Evolutionary conservation across 116 monocot genomes (phyloP).

Genomic region (Dioscorea cayenensis): DNA sequence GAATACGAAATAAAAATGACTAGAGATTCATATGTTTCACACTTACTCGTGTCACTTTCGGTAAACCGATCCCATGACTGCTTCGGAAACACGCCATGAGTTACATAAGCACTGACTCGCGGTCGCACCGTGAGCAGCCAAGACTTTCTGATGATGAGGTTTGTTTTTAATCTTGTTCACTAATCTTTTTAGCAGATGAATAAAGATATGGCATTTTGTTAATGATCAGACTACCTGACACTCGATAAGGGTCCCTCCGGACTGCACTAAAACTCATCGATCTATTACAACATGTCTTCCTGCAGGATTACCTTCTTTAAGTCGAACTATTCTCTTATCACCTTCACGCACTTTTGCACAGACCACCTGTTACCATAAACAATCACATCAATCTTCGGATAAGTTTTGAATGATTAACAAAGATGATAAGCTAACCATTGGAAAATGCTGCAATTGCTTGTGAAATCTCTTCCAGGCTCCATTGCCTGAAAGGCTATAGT

Average conservation of each 20-base stretch:
- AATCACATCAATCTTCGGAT: neutral
- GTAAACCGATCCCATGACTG: slow-evolving; percentile 71
- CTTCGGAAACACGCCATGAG: slow-evolving; percentile 88
- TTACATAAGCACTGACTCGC: slow-evolving; percentile 92
- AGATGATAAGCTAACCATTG: slow-evolving; percentile 47
- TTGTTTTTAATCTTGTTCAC: no score
- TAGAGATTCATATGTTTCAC: no score
- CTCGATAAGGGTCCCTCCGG: slow-evolving; percentile 89
- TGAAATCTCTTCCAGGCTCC: slow-evolving; percentile 99
- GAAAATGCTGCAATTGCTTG: slow-evolving; percentile 74
- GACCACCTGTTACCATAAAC: slow-evolving; percentile 42
- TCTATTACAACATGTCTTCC: slow-evolving; percentile 87
- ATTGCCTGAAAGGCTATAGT: slow-evolving; percentile 94
- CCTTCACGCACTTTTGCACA: slow-evolving; percentile 91
- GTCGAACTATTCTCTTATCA: slow-evolving; percentile 80
- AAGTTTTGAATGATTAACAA: neutral
- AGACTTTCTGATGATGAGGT: slow-evolving; percentile 54
- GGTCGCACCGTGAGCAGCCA: slow-evolving; percentile 69
- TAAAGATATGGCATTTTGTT: no score
- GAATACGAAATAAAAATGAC: no score
- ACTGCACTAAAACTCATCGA: slow-evolving; percentile 96
- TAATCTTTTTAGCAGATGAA: no score
- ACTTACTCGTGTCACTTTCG: slow-evolving; percentile 24
- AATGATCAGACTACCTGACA: slow-evolving; percentile 58
- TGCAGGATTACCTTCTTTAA: slow-evolving; percentile 80